Conservation (phyloP, 805 yeast genomes). For the Suhomyces vadensis region DNA sequence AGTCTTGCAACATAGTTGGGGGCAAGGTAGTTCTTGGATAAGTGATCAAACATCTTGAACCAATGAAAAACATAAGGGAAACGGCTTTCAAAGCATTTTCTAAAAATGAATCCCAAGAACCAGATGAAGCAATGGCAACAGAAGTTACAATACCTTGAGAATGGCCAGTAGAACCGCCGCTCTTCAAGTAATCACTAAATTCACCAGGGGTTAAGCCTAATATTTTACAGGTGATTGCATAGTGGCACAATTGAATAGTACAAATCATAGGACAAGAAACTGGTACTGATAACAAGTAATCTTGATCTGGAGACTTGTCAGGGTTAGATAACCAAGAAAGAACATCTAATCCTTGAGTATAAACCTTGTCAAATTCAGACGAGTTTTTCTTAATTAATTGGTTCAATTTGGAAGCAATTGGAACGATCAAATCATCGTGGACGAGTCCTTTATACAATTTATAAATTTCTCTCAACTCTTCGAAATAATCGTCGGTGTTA, state of each 20-base stretch:
- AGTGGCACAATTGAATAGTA: conserved; percentile 92
- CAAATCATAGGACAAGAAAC: conserved; percentile 97
- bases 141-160: conserved; percentile 94
- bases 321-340: conserved; percentile 84
- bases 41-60: conserved; percentile 84
- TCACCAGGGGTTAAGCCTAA: conserved; percentile 90
- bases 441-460: conserved; percentile 74
- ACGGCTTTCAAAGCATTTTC: conserved; percentile 73
- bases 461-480: conserved; percentile 87
- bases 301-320: conserved; percentile 84
- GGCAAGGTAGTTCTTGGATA: conserved; percentile 95
- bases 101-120: conserved; percentile 83
- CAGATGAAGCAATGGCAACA: conserved; percentile 78
- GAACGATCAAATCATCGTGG: conserved; percentile 60
- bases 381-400: conserved; percentile 71
- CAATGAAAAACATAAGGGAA: conserved; percentile 85
- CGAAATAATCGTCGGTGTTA: conserved; percentile 95
- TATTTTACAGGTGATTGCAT: conserved; percentile 80
- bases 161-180: conserved; percentile 77
- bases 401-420: conserved; percentile 68
- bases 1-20: conserved; percentile 89
- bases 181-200: conserved; percentile 59
- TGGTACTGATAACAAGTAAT: conserved; percentile 86
- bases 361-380: conserved; percentile 60
- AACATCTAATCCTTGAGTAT: conserved; percentile 90